Percentiles rank a stretch among this genome's conserved stretches.
These are phyloP conservation scores for Chrysopogon serrulatus DNA, from an alignment of 176 grass and related monocot species.

Conservation along the genomic window DNA sequence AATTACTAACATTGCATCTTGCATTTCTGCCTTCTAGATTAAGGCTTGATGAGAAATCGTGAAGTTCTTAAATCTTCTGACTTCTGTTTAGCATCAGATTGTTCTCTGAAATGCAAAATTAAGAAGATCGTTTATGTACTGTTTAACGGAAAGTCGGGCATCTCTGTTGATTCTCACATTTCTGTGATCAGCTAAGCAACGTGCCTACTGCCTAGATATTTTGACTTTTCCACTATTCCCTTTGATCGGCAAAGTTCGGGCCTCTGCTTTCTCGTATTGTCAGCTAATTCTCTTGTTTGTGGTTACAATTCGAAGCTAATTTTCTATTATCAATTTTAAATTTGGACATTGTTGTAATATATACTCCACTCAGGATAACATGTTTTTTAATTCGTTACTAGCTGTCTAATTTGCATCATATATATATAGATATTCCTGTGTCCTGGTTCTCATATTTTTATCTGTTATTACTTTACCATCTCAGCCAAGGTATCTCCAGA, in stretches of 20 bases:
- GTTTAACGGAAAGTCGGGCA: too few relatives aligned
- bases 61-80: background rate
- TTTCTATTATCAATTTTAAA: background rate
- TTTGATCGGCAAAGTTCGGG: background rate
- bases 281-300: background rate
- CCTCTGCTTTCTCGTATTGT: background rate
- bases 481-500: slow-evolving; percentile 59
- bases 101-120: background rate
- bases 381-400: background rate
- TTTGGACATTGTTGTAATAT: background rate
- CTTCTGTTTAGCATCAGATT: background rate
- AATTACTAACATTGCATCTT: background rate
- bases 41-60: background rate
- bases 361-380: background rate
- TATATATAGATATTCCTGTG: background rate
- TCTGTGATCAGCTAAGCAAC: background rate
- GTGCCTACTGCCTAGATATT: background rate
- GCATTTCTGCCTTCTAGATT: background rate
- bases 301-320: background rate
- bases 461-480: background rate
- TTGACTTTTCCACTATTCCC: background rate
- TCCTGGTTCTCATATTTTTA: background rate
- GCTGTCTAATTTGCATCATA: background rate
- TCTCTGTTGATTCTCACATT: background rate
- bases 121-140: background rate